These are phyloP conservation scores for Ceratobasidium sp. DNA, from an alignment of 1,284 basidiomycete genomes.

Conservation along the genomic window DNA sequence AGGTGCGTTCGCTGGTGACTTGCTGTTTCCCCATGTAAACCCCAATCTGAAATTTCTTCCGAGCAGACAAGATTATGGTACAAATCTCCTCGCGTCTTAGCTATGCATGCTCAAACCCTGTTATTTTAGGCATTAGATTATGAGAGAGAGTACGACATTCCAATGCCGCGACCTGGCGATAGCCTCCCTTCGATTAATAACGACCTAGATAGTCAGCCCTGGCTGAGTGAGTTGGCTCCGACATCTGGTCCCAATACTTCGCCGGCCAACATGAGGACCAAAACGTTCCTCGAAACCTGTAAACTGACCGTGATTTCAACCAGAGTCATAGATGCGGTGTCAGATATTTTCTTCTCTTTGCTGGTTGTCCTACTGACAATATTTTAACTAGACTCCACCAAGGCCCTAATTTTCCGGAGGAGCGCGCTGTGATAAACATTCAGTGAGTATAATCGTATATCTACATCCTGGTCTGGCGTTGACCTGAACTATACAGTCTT, in stretches of 20 bases:
- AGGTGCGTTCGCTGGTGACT: slow-evolving; percentile 49
- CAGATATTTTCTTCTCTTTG: slow-evolving; percentile 47
- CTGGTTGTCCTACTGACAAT: neutral
- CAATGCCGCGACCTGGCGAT: slow-evolving; percentile 49
- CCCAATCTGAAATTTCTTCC: neutral
- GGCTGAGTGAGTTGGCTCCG: neutral
- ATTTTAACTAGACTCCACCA: neutral
- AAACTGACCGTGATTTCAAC: slow-evolving; percentile 66
- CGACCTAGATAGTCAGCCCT: slow-evolving; percentile 17
- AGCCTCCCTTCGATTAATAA: neutral
- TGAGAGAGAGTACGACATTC: slow-evolving; percentile 65
- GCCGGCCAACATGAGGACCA: slow-evolving; percentile 54
- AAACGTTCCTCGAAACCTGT: slow-evolving; percentile 64
- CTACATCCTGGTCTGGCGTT: neutral
- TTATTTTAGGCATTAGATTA: slow-evolving; percentile 9
- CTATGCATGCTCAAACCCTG: neutral
- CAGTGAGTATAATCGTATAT: slow-evolving; percentile 7
- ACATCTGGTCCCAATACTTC: neutral
- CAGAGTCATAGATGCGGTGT: slow-evolving; percentile 69
- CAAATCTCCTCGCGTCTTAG: slow-evolving; percentile 49
- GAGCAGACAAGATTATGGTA: slow-evolving; percentile 35
- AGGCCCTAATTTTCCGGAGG: neutral
- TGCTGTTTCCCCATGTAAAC: neutral
- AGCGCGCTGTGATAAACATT: slow-evolving; percentile 11
- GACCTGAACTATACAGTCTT: slow-evolving; percentile 56